Conservation (phyloP, 2,329 filamentous ascomycete species). For the Madurella fahalii region DNA sequence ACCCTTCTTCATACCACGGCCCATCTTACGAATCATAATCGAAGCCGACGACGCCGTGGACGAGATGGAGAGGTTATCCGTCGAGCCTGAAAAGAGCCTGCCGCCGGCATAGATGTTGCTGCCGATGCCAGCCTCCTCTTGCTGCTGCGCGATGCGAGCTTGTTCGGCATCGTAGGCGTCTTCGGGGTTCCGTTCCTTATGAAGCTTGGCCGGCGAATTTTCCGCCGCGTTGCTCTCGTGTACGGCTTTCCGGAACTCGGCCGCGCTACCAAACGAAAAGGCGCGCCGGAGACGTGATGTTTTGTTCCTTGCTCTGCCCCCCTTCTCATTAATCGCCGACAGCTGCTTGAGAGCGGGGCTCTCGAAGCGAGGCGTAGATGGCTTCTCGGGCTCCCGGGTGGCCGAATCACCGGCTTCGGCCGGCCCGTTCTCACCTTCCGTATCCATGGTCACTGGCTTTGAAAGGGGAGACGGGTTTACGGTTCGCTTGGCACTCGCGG, state of each 20-base stretch:
- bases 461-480: constrained; percentile 70
- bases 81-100: constrained; percentile 82
- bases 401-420: constrained; percentile 27
- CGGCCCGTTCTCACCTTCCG: constrained; percentile 39
- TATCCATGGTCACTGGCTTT: constrained; percentile 61
- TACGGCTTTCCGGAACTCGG: constrained; percentile 76
- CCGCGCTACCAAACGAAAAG: constrained; percentile 94
- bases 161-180: constrained; percentile 83
- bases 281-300: constrained; percentile 81
- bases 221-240: constrained; percentile 47
- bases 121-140: constrained; percentile 88
- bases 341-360: constrained; percentile 82
- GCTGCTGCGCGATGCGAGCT: constrained; percentile 82
- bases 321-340: constrained; percentile 80
- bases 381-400: constrained; percentile 30
- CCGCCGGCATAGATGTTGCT: constrained; percentile 89
- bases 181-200: constrained; percentile 58
- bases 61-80: constrained; percentile 88
- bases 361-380: constrained; percentile 35
- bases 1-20: constrained; percentile 94
- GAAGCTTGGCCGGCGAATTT: constrained; percentile 51
- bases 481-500: constrained; percentile 53
- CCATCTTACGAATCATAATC: constrained; percentile 97
- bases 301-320: constrained; percentile 74
- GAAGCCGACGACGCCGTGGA: constrained; percentile 87